Conservation (phyloP, 371 early-diverging fungal genomes). For the Mortierella sp. region DNA sequence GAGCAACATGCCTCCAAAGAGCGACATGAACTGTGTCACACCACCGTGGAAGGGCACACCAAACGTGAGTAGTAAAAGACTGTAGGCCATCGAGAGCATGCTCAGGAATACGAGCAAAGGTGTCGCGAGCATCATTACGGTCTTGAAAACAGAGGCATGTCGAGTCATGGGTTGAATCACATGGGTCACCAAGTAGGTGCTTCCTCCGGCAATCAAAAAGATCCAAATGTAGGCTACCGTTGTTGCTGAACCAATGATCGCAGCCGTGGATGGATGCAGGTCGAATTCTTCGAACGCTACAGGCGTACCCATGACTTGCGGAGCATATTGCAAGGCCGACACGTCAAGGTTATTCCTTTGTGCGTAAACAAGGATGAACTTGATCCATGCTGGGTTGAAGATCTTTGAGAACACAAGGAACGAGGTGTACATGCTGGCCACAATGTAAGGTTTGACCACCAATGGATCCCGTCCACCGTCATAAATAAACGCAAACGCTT, state of each 20-base stretch:
- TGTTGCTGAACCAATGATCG: slow-evolving; percentile 43
- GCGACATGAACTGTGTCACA: slow-evolving; percentile 24
- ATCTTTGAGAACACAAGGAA: slow-evolving; percentile 30
- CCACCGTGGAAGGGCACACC: slow-evolving; percentile 33
- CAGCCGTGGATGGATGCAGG: slow-evolving; percentile 30
- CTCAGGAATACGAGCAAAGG: slow-evolving; percentile 25
- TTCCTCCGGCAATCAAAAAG: slow-evolving; percentile 46
- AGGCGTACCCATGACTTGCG: slow-evolving; percentile 40
- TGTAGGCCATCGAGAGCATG: slow-evolving; percentile 32
- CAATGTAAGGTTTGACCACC: slow-evolving; percentile 34
- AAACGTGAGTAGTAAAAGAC: slow-evolving; percentile 27
- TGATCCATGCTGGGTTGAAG: slow-evolving; percentile 43
- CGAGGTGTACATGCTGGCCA: slow-evolving; percentile 40
- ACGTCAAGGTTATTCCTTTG: slow-evolving; percentile 2
- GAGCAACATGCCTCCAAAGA: slow-evolving; percentile 40
- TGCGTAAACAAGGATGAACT: slow-evolving; percentile 8
- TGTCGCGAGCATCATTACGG: slow-evolving; percentile 17
- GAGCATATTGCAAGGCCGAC: slow-evolving; percentile 9
- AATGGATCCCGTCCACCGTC: slow-evolving; percentile 43
- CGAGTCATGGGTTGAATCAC: slow-evolving; percentile 38
- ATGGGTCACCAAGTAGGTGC: slow-evolving; percentile 45
- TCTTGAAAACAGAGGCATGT: slow-evolving; percentile 13
- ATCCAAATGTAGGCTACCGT: slow-evolving; percentile 53
- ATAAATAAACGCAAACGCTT: slow-evolving; percentile 41
- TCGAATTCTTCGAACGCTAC: slow-evolving; percentile 50